Evolutionary conservation across 768 basidiomycete genomes (phyloP).

Genomic region (Pholiota conissans): DNA sequence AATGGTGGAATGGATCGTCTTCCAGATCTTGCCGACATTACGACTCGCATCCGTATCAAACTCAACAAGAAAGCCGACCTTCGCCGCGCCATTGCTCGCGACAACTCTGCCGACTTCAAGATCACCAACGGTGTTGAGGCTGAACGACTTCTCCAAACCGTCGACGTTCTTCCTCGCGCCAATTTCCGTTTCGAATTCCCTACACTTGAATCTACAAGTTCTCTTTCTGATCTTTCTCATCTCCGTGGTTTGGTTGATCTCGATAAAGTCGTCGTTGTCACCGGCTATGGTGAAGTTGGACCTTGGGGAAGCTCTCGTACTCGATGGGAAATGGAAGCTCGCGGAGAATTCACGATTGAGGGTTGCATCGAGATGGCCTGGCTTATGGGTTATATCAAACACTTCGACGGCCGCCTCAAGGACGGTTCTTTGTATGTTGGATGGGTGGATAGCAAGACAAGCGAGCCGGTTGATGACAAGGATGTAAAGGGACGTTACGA

Average conservation of each 20-base stretch:
- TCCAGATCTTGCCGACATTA: conserved; percentile 92
- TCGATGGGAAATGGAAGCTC: conserved; percentile 99
- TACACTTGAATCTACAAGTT: conserved; percentile 66
- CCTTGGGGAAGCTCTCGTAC: conserved; percentile 99
- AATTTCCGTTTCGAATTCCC: conserved; percentile 99
- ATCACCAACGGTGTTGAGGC: conserved; percentile 86
- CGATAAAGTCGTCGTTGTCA: conserved; percentile 94
- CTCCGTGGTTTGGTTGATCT: conserved; percentile 90
- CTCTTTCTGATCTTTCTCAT: conserved; percentile 70
- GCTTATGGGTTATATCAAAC: conserved; percentile 99
- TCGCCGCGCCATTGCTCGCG: conserved; percentile 89
- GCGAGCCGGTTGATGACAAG: conserved; percentile 96
- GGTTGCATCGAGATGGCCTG: conserved; percentile 99
- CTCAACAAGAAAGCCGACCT: conserved; percentile 88
- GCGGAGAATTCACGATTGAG: conserved; percentile 95
- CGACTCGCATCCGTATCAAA: conserved; percentile 77
- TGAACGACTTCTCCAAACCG: conserved; percentile 88
- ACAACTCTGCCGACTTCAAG: conserved; percentile 97
- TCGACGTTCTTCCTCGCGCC: conserved; percentile 92
- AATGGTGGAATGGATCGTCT: conserved; percentile 99
- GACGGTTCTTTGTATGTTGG: conserved; percentile 92
- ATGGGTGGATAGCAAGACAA: conserved; percentile 95
- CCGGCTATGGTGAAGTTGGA: conserved; percentile 96
- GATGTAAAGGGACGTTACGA: conserved; percentile 94
- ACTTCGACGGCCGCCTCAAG: conserved; percentile 96